A percentile compares a stretch with the other conserved stretches of the same genome.
Evolutionary conservation across 202 grass and related monocot genomes (phyloP).

Genomic region (Thinopyrum obtusiflorum): DNA sequence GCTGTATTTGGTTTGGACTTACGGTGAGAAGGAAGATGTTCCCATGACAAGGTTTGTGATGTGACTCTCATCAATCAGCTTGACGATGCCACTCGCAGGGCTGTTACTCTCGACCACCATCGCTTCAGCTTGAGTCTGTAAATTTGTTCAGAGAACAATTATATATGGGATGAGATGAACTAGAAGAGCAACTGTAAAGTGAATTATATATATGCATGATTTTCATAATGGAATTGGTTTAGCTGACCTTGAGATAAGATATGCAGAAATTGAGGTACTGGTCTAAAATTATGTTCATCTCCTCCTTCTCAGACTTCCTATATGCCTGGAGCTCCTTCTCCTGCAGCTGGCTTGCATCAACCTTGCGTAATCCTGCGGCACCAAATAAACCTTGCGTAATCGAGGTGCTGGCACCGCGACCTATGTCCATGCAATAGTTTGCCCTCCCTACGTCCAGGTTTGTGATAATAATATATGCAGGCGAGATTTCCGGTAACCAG

Average conservation of each 20-base stretch:
- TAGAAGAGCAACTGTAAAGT: too few species aligned
- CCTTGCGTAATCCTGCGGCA: constrained; percentile 23
- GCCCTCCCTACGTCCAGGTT: too few species aligned
- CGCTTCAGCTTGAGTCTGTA: constrained; percentile 52
- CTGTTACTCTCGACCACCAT: constrained; percentile 59
- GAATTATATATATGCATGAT: too few species aligned
- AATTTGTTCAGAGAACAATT: neutral
- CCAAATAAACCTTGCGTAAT: too few species aligned
- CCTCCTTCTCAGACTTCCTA: constrained; percentile 25
- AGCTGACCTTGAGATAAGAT: constrained; percentile 19
- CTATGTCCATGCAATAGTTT: too few species aligned
- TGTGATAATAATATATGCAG: too few species aligned
- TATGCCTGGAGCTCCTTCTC: constrained; percentile 36
- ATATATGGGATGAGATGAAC: too few species aligned
- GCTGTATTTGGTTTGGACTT: constrained; percentile 8
- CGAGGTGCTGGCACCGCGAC: too few species aligned
- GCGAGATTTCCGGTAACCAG: too few species aligned
- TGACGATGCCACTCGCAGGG: constrained; percentile 54
- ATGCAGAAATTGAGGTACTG: constrained; percentile 27
- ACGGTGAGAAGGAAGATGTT: constrained; percentile 45
- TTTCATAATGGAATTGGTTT: neutral
- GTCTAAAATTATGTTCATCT: constrained; percentile 21
- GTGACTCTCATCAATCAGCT: constrained; percentile 44
- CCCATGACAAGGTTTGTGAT: constrained; percentile 63
- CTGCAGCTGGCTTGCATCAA: constrained; percentile 34